Evolutionary conservation across 2,329 filamentous ascomycete species (phyloP).

Genomic region (Trichoderma simmonsii): DNA sequence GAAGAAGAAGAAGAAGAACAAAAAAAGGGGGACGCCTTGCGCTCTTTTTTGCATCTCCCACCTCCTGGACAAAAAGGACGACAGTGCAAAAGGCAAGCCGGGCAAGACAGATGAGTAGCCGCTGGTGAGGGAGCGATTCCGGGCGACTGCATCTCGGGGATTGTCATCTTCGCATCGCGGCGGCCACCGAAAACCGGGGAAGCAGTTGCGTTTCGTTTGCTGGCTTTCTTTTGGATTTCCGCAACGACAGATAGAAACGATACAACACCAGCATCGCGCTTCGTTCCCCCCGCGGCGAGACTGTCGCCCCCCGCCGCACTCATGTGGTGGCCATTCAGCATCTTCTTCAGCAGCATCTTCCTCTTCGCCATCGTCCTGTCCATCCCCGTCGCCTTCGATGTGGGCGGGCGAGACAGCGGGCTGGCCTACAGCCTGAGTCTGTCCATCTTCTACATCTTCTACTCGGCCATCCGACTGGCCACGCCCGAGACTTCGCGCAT

Average conservation of each 20-base stretch:
- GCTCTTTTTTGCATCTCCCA: background rate
- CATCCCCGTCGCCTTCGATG: slow-evolving; percentile 96
- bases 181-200: background rate
- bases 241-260: background rate
- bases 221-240: background rate
- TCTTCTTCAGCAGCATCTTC: slow-evolving; percentile 78
- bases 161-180: background rate
- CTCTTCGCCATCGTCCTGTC: slow-evolving; percentile 90
- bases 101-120: slow-evolving; percentile 17
- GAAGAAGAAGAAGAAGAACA: background rate
- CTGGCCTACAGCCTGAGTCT: slow-evolving; percentile 89
- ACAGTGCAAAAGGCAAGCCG: background rate
- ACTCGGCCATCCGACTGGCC: slow-evolving; percentile 74
- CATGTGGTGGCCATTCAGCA: slow-evolving; percentile 82
- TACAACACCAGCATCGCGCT: background rate
- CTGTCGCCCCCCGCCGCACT: slow-evolving; percentile 34
- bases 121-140: slow-evolving; percentile 16
- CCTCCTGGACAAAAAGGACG: background rate
- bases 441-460: slow-evolving; percentile 85
- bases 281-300: slow-evolving; percentile 24
- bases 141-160: slow-evolving; percentile 18
- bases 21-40: background rate
- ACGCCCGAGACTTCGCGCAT: slow-evolving; percentile 77
- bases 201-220: background rate
- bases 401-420: slow-evolving; percentile 90